Percentiles rank a stretch among this genome's conserved stretches.
phyloP scores from a whole-genome alignment of 2,329 filamentous ascomycete genomes.

The Aspergillus puulaauensis region DNA sequence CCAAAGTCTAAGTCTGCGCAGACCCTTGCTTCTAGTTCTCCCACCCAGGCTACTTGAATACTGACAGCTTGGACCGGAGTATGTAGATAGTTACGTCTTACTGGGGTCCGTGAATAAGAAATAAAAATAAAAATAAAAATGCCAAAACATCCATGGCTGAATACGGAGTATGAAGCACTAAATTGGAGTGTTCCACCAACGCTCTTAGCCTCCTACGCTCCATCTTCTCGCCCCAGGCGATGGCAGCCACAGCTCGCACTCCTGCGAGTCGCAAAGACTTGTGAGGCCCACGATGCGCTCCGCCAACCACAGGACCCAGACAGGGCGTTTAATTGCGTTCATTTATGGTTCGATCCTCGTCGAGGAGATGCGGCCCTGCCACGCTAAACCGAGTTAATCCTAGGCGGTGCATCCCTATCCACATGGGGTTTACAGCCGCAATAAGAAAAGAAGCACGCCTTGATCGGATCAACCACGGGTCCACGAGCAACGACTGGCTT shows the following conservation, averaged over 20 bases:
- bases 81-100: background rate
- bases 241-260: background rate
- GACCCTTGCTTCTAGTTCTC: conserved; percentile 1
- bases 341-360: conserved; percentile 12
- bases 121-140: background rate
- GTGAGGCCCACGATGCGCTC: background rate
- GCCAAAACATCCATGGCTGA: no score
- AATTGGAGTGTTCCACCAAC: background rate
- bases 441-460: conserved; percentile 16
- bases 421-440: conserved; percentile 19
- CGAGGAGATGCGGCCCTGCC: background rate
- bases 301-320: conserved; percentile 12
- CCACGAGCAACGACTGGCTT: conserved; percentile 10
- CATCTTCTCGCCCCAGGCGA: conserved; percentile 1
- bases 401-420: conserved; percentile 12
- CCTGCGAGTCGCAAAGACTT: background rate
- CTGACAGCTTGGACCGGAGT: background rate
- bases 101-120: background rate
- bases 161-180: background rate
- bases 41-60: background rate
- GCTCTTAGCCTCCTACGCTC: background rate
- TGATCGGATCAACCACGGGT: background rate
- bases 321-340: conserved; percentile 13
- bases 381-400: conserved; percentile 10
- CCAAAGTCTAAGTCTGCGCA: background rate